Conservation (phyloP, 2,329 filamentous ascomycete genomes). For the Davidsoniella virescens region DNA sequence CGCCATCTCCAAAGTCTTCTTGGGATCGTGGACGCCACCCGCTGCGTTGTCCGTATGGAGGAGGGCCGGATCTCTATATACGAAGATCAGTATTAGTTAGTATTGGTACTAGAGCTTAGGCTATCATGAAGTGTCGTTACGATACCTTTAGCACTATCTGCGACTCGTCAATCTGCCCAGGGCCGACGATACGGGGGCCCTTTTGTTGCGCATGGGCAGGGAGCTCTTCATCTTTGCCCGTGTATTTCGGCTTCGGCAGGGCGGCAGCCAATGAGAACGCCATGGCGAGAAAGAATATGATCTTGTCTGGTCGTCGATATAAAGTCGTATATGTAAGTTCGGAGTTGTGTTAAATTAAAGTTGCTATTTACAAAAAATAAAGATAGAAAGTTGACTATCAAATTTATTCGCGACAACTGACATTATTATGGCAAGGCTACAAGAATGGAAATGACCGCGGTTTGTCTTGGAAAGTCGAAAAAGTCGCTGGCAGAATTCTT, state of each 20-base stretch:
- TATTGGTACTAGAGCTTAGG: not conserved
- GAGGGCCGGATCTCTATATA: slow-evolving; percentile 57
- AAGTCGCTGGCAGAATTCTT: not conserved
- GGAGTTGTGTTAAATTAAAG: not conserved
- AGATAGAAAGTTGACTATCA: not conserved
- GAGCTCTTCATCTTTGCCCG: slow-evolving; percentile 72
- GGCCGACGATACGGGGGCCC: slow-evolving; percentile 68
- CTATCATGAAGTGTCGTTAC: slow-evolving; percentile 14
- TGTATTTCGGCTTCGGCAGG: slow-evolving; percentile 81
- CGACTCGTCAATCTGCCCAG: slow-evolving; percentile 64
- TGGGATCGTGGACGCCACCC: slow-evolving; percentile 81
- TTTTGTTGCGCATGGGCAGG: slow-evolving; percentile 55
- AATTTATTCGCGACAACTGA: not conserved
- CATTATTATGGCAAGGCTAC: not conserved
- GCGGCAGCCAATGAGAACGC: slow-evolving; percentile 59
- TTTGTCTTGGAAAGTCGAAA: not conserved
- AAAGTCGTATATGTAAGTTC: no score
- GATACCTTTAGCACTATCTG: slow-evolving; percentile 64
- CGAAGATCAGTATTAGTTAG: not conserved
- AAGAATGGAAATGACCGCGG: not conserved
- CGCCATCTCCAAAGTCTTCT: slow-evolving; percentile 92
- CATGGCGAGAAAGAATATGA: slow-evolving; percentile 27
- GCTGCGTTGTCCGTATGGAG: slow-evolving; percentile 69
- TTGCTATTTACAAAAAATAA: not conserved
- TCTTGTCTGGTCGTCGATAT: no score